Evolutionary conservation across 2,329 filamentous ascomycete species (phyloP).

Genomic region (Aspergillus ustus): DNA sequence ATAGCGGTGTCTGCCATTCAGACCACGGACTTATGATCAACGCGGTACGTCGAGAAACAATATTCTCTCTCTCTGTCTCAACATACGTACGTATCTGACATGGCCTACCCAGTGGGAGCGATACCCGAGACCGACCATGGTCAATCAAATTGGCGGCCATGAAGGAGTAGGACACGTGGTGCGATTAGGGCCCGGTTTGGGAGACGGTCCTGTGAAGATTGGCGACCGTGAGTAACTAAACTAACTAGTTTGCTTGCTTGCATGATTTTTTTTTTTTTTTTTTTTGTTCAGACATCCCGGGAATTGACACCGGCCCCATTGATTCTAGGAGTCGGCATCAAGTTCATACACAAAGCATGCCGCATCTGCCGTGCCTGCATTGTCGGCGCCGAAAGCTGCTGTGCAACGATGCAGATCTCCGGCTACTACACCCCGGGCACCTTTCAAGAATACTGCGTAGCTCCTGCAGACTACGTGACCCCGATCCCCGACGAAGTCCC

Average conservation of each 20-base stretch:
- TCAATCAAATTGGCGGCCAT: slow-evolving; percentile 70
- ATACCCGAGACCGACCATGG: slow-evolving; percentile 62
- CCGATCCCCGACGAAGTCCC: slow-evolving; percentile 67
- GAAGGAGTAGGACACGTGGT: slow-evolving; percentile 70
- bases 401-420: slow-evolving; percentile 49
- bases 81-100: no score
- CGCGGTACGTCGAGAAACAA: slow-evolving; percentile 27
- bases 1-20: slow-evolving; percentile 69
- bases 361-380: no score
- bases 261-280: no score
- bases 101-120: slow-evolving; percentile 53
- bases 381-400: no score
- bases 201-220: slow-evolving; percentile 62
- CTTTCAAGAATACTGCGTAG: slow-evolving; percentile 71
- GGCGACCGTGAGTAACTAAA: slow-evolving; percentile 55
- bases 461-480: slow-evolving; percentile 70
- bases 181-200: slow-evolving; percentile 66
- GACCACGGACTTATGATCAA: slow-evolving; percentile 64
- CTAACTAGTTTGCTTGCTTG: no score
- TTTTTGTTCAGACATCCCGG: no score
- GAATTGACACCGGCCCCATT: no score
- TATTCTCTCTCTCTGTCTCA: not conserved
- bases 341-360: slow-evolving; percentile 34
- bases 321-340: slow-evolving; percentile 62
- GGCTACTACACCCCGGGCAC: slow-evolving; percentile 73